Evolutionary conservation across 2,329 filamentous ascomycete genomes (phyloP).

Genomic region (Aureobasidium pullulans): DNA sequence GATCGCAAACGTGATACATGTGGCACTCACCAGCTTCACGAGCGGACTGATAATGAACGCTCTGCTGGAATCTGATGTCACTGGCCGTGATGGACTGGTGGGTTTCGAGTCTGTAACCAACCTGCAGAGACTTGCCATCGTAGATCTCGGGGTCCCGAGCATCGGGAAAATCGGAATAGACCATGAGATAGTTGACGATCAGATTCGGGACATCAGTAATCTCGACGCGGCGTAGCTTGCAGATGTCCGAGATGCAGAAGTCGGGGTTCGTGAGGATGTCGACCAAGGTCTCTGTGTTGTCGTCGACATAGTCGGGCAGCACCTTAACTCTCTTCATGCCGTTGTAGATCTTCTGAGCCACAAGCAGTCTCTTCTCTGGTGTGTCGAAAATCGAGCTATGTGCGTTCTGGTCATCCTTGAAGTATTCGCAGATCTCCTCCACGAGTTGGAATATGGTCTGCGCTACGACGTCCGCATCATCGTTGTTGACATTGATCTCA

Average conservation of each 20-base stretch:
- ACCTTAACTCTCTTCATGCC: background rate
- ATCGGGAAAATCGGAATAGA: background rate
- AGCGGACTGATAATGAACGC: background rate
- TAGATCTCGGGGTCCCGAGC: background rate
- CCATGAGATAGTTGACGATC: background rate
- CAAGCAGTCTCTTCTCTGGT: background rate
- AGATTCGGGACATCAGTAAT: background rate
- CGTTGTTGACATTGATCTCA: background rate
- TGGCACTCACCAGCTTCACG: background rate
- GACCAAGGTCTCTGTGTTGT: background rate
- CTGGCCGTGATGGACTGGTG: background rate
- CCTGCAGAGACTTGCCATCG: background rate
- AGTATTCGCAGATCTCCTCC: background rate
- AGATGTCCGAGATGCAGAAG: background rate
- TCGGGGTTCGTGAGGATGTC: background rate
- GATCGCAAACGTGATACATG: background rate
- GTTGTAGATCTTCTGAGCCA: background rate
- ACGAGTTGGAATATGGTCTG: background rate
- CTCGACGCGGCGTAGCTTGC: background rate
- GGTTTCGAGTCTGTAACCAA: background rate
- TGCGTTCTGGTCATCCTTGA: background rate
- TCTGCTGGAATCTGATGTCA: background rate
- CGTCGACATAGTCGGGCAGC: background rate
- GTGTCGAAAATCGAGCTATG: background rate
- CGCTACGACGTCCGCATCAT: background rate